A percentile compares a stretch with the other conserved stretches of the same genome.
These are phyloP conservation scores for Neurospora sp. DNA, from an alignment of 495 filamentous ascomycete genomes.

Conservation along the genomic window DNA sequence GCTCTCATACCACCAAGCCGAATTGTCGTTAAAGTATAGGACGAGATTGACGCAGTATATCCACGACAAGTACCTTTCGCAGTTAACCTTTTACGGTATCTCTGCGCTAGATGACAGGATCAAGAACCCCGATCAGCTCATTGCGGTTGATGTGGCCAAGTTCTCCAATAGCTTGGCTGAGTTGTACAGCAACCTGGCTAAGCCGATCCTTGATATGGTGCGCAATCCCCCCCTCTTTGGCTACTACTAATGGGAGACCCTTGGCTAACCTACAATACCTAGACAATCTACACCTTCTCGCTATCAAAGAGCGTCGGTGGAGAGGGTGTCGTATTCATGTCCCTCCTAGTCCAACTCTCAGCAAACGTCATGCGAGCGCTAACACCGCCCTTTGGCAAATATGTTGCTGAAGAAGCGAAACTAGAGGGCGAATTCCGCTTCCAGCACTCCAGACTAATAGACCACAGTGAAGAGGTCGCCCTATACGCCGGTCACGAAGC, in stretches of 20 bases:
- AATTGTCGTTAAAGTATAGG: slow-evolving; percentile 83
- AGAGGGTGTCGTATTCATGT: slow-evolving; percentile 91
- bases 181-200: slow-evolving; percentile 94
- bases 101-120: slow-evolving; percentile 93
- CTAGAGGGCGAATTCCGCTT: slow-evolving; percentile 95
- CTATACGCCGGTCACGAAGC: slow-evolving; percentile 89
- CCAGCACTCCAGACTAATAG: slow-evolving; percentile 87
- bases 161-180: slow-evolving; percentile 94
- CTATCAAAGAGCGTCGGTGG: slow-evolving; percentile 88
- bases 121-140: slow-evolving; percentile 96
- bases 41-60: slow-evolving; percentile 86
- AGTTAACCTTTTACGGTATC: slow-evolving; percentile 97
- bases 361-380: slow-evolving; percentile 87
- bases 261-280: slow-evolving; percentile 10
- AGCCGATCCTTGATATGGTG: slow-evolving; percentile 86
- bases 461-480: slow-evolving; percentile 90
- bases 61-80: slow-evolving; percentile 83
- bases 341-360: slow-evolving; percentile 82
- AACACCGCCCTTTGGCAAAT: slow-evolving; percentile 97
- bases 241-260: background rate
- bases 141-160: slow-evolving; percentile 89
- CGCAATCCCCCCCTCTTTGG: background rate
- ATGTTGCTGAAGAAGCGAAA: slow-evolving; percentile 90
- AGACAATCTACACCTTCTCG: slow-evolving; percentile 83
- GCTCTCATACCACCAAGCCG: slow-evolving; percentile 96